Evolutionary conservation across 192 early-diverging fungal genomes (phyloP).

Genomic region (Spinellus fusiger): DNA sequence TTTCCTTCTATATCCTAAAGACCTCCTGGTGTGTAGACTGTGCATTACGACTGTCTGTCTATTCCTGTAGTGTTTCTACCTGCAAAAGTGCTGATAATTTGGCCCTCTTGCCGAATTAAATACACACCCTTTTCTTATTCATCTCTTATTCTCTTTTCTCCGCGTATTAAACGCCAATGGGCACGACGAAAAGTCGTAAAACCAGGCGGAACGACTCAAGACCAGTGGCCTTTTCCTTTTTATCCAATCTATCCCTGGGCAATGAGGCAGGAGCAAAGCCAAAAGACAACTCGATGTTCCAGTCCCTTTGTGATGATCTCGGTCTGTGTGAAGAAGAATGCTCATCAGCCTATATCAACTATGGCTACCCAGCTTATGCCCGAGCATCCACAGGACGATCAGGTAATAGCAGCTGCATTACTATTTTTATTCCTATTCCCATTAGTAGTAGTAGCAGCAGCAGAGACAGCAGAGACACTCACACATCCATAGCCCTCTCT

Average conservation of each 20-base stretch:
- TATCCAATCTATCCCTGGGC: conserved; percentile 30
- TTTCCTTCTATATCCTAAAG: too few relatives aligned
- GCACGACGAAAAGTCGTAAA: conserved; percentile 25
- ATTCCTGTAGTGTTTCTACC: background rate
- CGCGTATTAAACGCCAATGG: conserved; percentile 16
- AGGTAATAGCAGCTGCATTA: background rate
- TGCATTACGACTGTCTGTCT: too few relatives aligned
- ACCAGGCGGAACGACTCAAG: conserved; percentile 18
- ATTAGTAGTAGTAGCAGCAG: background rate
- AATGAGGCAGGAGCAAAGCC: conserved; percentile 12
- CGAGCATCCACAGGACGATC: background rate
- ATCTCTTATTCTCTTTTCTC: background rate
- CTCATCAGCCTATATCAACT: background rate
- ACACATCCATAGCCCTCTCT: conserved; percentile 13
- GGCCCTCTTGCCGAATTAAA: background rate
- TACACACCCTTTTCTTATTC: background rate
- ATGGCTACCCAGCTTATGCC: background rate
- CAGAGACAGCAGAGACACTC: too few relatives aligned
- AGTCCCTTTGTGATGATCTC: background rate
- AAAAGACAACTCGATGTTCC: background rate
- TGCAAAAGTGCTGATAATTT: background rate
- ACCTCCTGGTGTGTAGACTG: too few relatives aligned
- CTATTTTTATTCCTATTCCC: background rate
- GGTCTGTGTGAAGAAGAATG: background rate
- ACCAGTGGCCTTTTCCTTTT: conserved; percentile 28